Base-by-base conservation (phyloP, 2,329 filamentous ascomycete genomes). In the Paracamarosporium sp. region DNA sequence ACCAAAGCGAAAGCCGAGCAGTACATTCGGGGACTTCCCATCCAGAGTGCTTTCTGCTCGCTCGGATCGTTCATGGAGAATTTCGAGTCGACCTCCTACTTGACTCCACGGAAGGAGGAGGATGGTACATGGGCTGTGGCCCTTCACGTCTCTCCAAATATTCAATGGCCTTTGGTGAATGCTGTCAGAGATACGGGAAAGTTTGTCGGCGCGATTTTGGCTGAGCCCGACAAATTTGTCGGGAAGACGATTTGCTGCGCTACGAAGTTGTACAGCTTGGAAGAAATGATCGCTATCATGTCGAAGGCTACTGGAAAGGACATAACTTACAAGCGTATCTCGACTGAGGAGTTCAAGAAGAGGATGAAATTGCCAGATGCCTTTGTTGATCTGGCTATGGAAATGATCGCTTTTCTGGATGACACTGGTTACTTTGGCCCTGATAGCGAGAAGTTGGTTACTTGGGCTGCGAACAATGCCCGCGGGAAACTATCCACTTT, bases 11-110 rank as follows among this genome's bases (percentile, higher is more conserved):
- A 75, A 24, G 78, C 82, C 0, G 83, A 85, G 62, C 66, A 78
- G 24, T 84, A 86, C 67, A 79, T 84, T 44, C 79, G 81, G n/a
- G 56, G 67, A 0, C 73, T 81, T 3, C 78, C 77, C 0, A 45
- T 65, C 9, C 55, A 58, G 48, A 63, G 58, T n/a, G 55, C 55
- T 30, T 69, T 66, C 56, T 53, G 35, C 47, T 53, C 61, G 25
- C 50, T 54, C 3, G 56, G 56, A 15, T 53, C 50, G 8, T 62
- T 62, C 50, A 60, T 60, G 59, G 56, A 59, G 36, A 65, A 63
- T 38, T 60, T 63, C 45, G 22, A 56, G 44, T 44, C 51, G 12
- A 6, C 17, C 6, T 20, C 53, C n/a, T 67, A 64, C n/a, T 66
- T 76, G 62, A 59, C 72, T 11, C 71, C 69, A 1, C 69, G 68